A percentile compares a stretch with the other conserved stretches of the same genome.
Evolutionary conservation across 1,284 basidiomycete species (phyloP).

Genomic region (Phlebopus sp.): DNA sequence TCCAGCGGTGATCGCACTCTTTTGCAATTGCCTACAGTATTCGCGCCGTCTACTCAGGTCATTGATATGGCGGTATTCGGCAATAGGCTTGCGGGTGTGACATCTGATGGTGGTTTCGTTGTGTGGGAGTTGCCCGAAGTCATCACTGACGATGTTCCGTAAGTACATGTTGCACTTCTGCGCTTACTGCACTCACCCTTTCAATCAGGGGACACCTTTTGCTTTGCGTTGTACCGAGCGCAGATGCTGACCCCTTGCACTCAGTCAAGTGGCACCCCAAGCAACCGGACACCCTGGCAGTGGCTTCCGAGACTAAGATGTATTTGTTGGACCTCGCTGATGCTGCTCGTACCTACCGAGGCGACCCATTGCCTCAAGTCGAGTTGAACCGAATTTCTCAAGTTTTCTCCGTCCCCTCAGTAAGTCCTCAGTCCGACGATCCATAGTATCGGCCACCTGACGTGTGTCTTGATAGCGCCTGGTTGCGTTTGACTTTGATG

Average conservation of each 20-base stretch:
- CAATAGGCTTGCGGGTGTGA: slow-evolving; percentile 79
- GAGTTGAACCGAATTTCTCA: slow-evolving; percentile 65
- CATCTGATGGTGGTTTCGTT: slow-evolving; percentile 80
- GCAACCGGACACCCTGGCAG: slow-evolving; percentile 70
- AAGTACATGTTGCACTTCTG: slow-evolving; percentile 33
- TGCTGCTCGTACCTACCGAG: slow-evolving; percentile 52
- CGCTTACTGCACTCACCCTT: slow-evolving; percentile 9
- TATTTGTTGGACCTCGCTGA: slow-evolving; percentile 70
- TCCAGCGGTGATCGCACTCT: slow-evolving; percentile 82
- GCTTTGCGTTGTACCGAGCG: slow-evolving; percentile 64
- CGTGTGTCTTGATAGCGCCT: slow-evolving; percentile 48
- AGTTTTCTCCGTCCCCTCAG: slow-evolving; percentile 65
- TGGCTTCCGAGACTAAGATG: slow-evolving; percentile 70
- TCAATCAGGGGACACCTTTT: slow-evolving; percentile 58
- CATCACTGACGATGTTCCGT: slow-evolving; percentile 82
- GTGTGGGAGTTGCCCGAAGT: slow-evolving; percentile 80
- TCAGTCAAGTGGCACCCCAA: slow-evolving; percentile 83
- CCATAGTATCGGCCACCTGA: slow-evolving; percentile 5
- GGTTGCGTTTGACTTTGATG: slow-evolving; percentile 79
- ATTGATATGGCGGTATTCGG: slow-evolving; percentile 80
- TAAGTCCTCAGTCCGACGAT: slow-evolving; percentile 37
- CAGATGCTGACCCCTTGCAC: slow-evolving; percentile 59
- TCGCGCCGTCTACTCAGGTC: slow-evolving; percentile 60
- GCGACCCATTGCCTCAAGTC: slow-evolving; percentile 59
- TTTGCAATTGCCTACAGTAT: slow-evolving; percentile 66